Conservation (phyloP, 345 rosid species). For the Eucalyptus microcorys region DNA sequence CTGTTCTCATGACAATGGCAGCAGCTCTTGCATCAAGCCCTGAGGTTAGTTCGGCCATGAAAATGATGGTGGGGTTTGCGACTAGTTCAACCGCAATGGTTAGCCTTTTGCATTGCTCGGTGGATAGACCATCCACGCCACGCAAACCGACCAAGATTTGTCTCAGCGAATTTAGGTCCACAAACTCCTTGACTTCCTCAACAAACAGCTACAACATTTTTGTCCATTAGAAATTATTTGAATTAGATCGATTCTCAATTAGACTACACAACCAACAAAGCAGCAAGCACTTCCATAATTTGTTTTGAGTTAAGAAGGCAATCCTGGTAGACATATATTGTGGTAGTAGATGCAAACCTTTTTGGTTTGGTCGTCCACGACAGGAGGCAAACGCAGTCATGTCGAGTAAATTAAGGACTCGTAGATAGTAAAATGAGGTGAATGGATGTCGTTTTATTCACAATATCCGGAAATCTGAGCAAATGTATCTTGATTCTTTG, state of each 20-base stretch:
- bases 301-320: background rate
- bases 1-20: no score
- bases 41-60: no score
- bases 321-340: background rate
- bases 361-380: slow-evolving; percentile 16
- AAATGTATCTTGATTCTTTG: slow-evolving; percentile 42
- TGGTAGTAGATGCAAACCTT: slow-evolving; percentile 4
- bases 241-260: background rate
- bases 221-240: background rate
- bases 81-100: no score
- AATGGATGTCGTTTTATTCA: slow-evolving; percentile 47
- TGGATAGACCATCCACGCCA: slow-evolving; percentile 69
- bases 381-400: slow-evolving; percentile 33
- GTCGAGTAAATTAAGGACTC: slow-evolving; percentile 42
- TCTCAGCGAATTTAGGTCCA: slow-evolving; percentile 12
- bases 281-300: background rate
- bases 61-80: no score
- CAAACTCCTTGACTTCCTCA: slow-evolving; percentile 67
- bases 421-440: slow-evolving; percentile 32
- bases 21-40: no score
- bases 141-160: slow-evolving; percentile 68
- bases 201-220: slow-evolving; percentile 48
- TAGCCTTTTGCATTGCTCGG: no score
- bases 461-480: slow-evolving; percentile 44
- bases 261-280: background rate